Evolutionary conservation across 2,329 filamentous ascomycete genomes (phyloP).

Genomic region (Fusarium nanum): DNA sequence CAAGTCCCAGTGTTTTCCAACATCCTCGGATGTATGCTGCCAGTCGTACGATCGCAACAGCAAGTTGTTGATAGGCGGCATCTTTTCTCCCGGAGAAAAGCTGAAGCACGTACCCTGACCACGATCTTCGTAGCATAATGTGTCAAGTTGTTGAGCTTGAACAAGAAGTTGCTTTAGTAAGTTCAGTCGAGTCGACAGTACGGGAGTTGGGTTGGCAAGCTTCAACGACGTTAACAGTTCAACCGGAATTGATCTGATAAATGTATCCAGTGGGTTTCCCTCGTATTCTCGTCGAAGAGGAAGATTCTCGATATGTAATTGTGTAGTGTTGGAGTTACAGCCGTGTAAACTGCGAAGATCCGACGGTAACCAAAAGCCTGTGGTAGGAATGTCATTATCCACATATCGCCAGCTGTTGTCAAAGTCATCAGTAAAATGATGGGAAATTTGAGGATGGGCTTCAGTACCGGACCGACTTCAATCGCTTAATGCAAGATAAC

Average conservation of each 20-base stretch:
- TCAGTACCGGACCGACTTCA: conserved; percentile 56
- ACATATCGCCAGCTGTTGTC: conserved; percentile 55
- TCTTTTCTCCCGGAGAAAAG: conserved; percentile 54
- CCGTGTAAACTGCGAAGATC: conserved; percentile 53
- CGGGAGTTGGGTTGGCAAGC: conserved; percentile 54
- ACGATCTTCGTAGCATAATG: conserved; percentile 57
- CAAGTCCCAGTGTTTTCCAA: conserved; percentile 60
- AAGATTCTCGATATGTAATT: conserved; percentile 56
- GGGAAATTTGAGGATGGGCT: neutral
- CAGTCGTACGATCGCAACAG: conserved; percentile 62
- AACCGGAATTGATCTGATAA: conserved; percentile 55
- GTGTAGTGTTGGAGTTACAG: conserved; percentile 46
- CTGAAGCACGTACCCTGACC: conserved; percentile 59
- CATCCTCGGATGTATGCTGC: conserved; percentile 55
- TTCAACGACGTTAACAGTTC: conserved; percentile 55
- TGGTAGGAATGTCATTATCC: conserved; percentile 42
- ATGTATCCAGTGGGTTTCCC: conserved; percentile 50
- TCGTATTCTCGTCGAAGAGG: conserved; percentile 54
- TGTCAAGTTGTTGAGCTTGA: conserved; percentile 50
- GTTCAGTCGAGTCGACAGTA: conserved; percentile 55
- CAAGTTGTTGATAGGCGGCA: conserved; percentile 58
- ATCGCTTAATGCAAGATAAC: conserved; percentile 51
- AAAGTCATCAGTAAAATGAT: conserved; percentile 21
- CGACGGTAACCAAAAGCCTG: conserved; percentile 53
- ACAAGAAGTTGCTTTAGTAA: conserved; percentile 59